Base-by-base conservation (phyloP, 2,329 filamentous ascomycete species). In the Aureobasidium leucospermi region DNA sequence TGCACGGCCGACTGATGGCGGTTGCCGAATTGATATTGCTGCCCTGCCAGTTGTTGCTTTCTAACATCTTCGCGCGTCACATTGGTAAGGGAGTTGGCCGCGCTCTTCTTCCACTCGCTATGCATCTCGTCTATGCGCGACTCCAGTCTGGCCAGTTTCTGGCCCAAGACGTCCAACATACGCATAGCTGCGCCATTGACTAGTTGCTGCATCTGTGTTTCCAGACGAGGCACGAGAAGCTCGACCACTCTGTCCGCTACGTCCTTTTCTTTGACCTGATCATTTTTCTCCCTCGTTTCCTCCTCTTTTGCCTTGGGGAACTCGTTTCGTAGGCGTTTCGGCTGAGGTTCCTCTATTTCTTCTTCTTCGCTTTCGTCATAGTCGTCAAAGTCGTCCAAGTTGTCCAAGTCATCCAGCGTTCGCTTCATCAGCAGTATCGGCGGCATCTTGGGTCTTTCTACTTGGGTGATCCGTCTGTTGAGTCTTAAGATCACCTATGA, bases 341-440 rank as follows among this genome's bases (percentile, higher is more conserved):
- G 13, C 16, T 13, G 42, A 1, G n/a, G 42, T 38, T 58, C 53
- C 4, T 47, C 13, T 41, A 48, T 7, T 47, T 62, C 41, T 39
- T 39, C 13, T 7, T 46, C 43, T 11, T 47, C 43, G 7, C 7
- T 47, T 2, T 32, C 29, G 9, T 41, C 42, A 16, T 45, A 43
- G 32, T 47, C 31, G 32, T 46, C 53, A 36, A 47, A 38, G 19
- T 45, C 39, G 39, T 46, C 31, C 42, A 47, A 28, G 11, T 46
- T 32, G 8, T 47, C 42, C 16, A 46, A 13, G 31, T 46, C 43
- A 15, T 36, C 42, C 53, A 58, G 32, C 15, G 41, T 39, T 1
- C 32, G 31, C 19, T 58, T 58, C 53, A 47, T 46, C 23, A 46
- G 19, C 42, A 58, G 53, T 39, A 47, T 58, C 8, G 53, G 41